Evolutionary conservation across 1,284 basidiomycete species (phyloP).

Genomic region (Ceratobasidium sp.): DNA sequence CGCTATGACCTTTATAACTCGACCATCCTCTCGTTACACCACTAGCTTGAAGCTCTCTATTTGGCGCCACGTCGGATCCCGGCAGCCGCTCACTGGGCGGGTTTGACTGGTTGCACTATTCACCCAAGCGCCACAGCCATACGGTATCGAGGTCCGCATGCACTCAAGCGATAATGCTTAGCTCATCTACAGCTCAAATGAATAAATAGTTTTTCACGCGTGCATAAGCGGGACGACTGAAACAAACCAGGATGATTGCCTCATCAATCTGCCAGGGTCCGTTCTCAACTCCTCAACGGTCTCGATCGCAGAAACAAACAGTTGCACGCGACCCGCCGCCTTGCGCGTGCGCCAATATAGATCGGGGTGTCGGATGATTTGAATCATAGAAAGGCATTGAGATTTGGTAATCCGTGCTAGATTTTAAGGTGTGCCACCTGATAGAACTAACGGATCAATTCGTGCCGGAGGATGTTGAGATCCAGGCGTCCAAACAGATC

Average conservation of each 20-base stretch:
- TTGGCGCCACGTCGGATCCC: neutral
- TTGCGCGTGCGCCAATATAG: neutral
- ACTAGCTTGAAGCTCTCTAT: neutral
- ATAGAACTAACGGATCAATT: neutral
- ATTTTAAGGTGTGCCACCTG: too few species aligned
- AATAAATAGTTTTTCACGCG: neutral
- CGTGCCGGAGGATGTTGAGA: neutral
- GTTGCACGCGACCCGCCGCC: neutral
- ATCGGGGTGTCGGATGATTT: neutral
- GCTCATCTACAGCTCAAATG: neutral
- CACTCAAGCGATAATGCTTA: neutral
- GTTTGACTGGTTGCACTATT: neutral
- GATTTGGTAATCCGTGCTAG: neutral
- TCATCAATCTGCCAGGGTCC: slow-evolving; percentile 1
- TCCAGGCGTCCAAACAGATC: neutral
- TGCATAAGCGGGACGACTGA: slow-evolving; percentile 9
- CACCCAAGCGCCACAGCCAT: neutral
- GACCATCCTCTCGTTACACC: neutral
- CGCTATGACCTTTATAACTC: neutral
- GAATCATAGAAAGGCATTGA: neutral
- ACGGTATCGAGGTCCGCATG: neutral
- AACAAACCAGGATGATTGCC: neutral
- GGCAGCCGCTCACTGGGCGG: neutral
- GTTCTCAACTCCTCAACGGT: slow-evolving; percentile 6
- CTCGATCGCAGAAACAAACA: slow-evolving; percentile 7